phyloP scores from a whole-genome alignment of 1,139 yeast genomes.

The Taphrina pruni region DNA sequence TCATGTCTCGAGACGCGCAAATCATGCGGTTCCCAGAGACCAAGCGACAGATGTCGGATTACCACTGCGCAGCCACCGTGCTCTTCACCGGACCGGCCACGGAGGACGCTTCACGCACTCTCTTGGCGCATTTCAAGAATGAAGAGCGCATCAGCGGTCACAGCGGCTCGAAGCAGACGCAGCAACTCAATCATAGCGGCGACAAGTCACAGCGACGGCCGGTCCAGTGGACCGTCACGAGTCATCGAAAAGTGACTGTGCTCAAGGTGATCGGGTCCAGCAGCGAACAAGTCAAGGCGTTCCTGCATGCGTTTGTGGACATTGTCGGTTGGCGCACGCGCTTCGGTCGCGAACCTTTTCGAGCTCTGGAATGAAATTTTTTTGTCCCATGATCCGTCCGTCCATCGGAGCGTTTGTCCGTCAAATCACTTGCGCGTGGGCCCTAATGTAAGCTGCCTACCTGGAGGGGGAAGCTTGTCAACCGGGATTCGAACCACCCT shows the following conservation, averaged over 20 bases:
- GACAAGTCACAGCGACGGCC: background rate
- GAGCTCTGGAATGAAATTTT: constrained; percentile 25
- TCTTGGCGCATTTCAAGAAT: constrained; percentile 22
- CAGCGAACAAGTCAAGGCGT: constrained; percentile 33
- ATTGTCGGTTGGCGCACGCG: constrained; percentile 20
- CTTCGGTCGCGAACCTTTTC: constrained; percentile 35
- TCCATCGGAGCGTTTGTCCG: too few species aligned
- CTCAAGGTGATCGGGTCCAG: constrained; percentile 26
- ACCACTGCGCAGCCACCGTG: constrained; percentile 34
- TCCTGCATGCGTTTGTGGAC: constrained; percentile 16
- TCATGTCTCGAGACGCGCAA: constrained; percentile 24
- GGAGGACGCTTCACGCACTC: background rate
- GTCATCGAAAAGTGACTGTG: constrained; percentile 32
- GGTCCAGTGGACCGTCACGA: constrained; percentile 32
- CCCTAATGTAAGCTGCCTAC: too few species aligned
- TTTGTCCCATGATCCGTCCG: too few species aligned
- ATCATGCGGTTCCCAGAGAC: constrained; percentile 12
- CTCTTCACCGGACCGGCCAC: constrained; percentile 26
- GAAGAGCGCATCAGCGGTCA: constrained; percentile 32
- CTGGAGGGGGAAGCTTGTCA: too few species aligned
- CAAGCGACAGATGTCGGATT: constrained; percentile 13
- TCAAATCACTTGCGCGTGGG: too few species aligned
- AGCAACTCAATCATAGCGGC: background rate
- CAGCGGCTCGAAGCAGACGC: background rate
- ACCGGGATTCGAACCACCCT: too few species aligned